Evolutionary conservation across 225 moss, liverwort and hornwort species (phyloP).

Genomic region (Climacium dendroides): DNA sequence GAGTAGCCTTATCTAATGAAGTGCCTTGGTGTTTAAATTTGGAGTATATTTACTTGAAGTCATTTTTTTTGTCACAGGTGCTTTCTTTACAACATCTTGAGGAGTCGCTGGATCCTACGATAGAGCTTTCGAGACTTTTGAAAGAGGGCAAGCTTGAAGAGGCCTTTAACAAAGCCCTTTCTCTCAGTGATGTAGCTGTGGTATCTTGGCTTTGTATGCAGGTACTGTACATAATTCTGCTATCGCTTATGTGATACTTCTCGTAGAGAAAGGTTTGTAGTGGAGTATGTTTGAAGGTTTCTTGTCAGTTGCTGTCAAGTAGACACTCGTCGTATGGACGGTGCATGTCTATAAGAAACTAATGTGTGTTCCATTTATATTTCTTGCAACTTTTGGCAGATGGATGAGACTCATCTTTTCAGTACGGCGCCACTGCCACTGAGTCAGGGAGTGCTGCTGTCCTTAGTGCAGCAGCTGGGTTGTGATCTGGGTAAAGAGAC

Average conservation of each 20-base stretch:
- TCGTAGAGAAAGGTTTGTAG: background rate
- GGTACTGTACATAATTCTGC: conserved; percentile 17
- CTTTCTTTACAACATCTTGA: conserved; percentile 85
- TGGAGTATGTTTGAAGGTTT: background rate
- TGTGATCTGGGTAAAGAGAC: conserved; percentile 85
- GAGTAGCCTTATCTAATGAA: background rate
- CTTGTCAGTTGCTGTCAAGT: background rate
- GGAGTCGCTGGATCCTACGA: conserved; percentile 90
- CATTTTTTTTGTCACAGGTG: conserved; percentile 20
- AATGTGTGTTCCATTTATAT: background rate
- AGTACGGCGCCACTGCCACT: conserved; percentile 54
- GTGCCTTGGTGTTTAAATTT: background rate
- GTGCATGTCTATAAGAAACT: background rate
- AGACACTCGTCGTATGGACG: background rate
- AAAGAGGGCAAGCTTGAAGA: conserved; percentile 88
- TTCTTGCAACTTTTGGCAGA: conserved; percentile 21
- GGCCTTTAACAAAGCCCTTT: conserved; percentile 95
- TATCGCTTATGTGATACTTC: background rate
- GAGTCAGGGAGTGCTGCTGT: conserved; percentile 90
- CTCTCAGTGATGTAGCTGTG: conserved; percentile 88
- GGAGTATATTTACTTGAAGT: background rate
- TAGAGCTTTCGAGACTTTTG: conserved; percentile 82
- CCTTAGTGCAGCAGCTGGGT: conserved; percentile 85
- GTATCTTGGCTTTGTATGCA: conserved; percentile 96
- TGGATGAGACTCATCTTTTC: conserved; percentile 65